These are phyloP conservation scores for Fusarium sulawesiense DNA, from an alignment of 2,329 filamentous ascomycete genomes.

Conservation along the genomic window DNA sequence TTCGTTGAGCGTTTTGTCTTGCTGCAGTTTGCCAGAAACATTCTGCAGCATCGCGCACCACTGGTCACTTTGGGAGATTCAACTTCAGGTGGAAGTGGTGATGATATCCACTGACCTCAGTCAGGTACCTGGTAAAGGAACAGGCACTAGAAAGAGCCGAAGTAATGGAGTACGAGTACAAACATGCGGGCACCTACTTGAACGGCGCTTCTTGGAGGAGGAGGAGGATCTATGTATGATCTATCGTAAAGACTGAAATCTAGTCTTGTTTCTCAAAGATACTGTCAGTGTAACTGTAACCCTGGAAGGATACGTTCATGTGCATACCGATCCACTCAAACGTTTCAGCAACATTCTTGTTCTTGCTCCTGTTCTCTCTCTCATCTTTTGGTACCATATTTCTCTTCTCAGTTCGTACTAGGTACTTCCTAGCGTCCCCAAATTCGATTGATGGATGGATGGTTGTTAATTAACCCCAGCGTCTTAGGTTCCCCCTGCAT, in stretches of 20 bases:
- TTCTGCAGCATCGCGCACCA: slow-evolving; percentile 9
- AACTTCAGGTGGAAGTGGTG: slow-evolving; percentile 40
- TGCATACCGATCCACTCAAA: slow-evolving; percentile 23
- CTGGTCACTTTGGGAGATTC: slow-evolving; percentile 26
- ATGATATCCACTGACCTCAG: slow-evolving; percentile 21
- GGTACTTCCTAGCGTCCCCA: slow-evolving; percentile 27
- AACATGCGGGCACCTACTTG: slow-evolving; percentile 19
- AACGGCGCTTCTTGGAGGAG: slow-evolving; percentile 8
- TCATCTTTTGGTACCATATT: not conserved
- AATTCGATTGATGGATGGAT: not conserved
- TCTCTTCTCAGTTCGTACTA: slow-evolving; percentile 14
- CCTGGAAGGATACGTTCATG: slow-evolving; percentile 26
- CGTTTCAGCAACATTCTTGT: slow-evolving; percentile 43
- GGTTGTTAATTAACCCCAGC: slow-evolving; percentile 33
- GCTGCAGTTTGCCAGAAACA: slow-evolving; percentile 4
- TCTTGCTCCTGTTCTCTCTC: not conserved
- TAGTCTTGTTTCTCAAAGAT: not conserved
- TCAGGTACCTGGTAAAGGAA: not conserved
- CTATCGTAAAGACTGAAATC: not conserved
- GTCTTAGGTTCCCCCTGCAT: slow-evolving; percentile 41
- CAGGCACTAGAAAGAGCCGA: not conserved
- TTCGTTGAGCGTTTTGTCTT: not conserved
- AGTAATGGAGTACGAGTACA: slow-evolving; percentile 6
- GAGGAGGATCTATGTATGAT: not conserved
- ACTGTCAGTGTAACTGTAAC: slow-evolving; percentile 4